Evolutionary conservation across 1,284 basidiomycete species (phyloP), one percentile per base, ranked within the genome.

Genomic region (Rhodotorula sp.): DNA sequence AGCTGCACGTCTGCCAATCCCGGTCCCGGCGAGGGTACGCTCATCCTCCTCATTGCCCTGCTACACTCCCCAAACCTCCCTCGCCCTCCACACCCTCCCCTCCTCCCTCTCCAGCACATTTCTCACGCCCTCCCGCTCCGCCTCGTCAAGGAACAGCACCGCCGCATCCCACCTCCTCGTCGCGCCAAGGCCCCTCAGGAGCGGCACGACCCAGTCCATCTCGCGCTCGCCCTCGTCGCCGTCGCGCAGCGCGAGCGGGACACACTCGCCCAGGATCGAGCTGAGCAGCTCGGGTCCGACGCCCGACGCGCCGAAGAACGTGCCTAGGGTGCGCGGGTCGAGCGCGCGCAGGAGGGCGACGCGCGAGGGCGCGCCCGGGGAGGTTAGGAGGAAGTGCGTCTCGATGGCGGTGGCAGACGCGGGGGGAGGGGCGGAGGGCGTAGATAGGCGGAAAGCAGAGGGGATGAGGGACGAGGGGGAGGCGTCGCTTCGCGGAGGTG

Each of bases 81-180:
- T 39, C 22, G 64, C 57, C 37, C 12, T 21, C 32, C 36, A 25
- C 6, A 65, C 9, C 32, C 60, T 39, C 48, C 21, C n/a, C 57
- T 46, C 46, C 44, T 29, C 51, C 46, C 34, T 10, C n/a, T 64
- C 67, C 6, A 69, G 10, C 10, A 66, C 57, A n/a, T n/a, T 27
- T 46, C n/a, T 32, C 13, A 72, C 71, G 9, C 60, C 39, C 27
- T 46, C 64, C 10, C 39, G 29, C 41, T 72, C 71, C 17, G n/a
- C 74, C 51, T 77, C 79, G 66, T 84, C 87, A 80, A 91, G 82
- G 80, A 91, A 88, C 71, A 90, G 71, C 57, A 86, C 80, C 1
- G 90, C 83, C 0, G 87, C 89, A 53, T 81, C 81, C 76, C 91
- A 90, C 41, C 90, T 85, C 44, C 85, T 84, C 8, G 90, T 86